Base-by-base conservation (phyloP, 176 grass and related monocot genomes). In the Coix lacrymajobi region DNA sequence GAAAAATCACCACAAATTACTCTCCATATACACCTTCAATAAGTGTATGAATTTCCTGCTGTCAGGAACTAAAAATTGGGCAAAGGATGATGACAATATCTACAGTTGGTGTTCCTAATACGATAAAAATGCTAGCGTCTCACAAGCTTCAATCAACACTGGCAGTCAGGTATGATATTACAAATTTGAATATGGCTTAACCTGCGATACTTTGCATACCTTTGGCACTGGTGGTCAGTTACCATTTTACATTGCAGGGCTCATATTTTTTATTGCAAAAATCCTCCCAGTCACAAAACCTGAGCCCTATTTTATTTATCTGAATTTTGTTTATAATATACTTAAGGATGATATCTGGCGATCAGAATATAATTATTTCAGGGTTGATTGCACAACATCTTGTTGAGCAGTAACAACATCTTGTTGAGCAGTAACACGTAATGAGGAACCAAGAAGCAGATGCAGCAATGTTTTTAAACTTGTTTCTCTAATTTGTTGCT, bases 11-110 rank as follows among this genome's bases (percentile, higher is more conserved):
- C 24, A 28, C 46, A 11, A 24, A 66, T 31, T 46, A 8, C 13
- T 73, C 28, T 8, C 4, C 3, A 57, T 60, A 12, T 75, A 7
- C n/a, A n/a, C 4, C 13, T 45, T 41, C 13, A 54, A 25, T 13
- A 51, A 40, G 31, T 62, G 54, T 14, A 0, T 77, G 43, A 0
- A 17, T 41, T 46, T 78, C 1, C 3, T 64, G 12, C 72, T 73
- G 34, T 8, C 79, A 98, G 96, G 92, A 98, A 80, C 85, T 98
- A 26, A 90, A 87, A 89, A 91, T 98, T 85, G 96, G 92, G 56
- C 92, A 98, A 91, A 95, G 96, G 85, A 98, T 98, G 95, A 98
- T 95, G 79, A 95, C 96, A 64, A 98, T 98, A 81, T 98, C 96
- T 16, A 98, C 96, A 72, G 92, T 98, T 31, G 96, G 96, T 68